Conservation (phyloP, 805 yeast genomes). For the Yamadazyma scolyti region DNA sequence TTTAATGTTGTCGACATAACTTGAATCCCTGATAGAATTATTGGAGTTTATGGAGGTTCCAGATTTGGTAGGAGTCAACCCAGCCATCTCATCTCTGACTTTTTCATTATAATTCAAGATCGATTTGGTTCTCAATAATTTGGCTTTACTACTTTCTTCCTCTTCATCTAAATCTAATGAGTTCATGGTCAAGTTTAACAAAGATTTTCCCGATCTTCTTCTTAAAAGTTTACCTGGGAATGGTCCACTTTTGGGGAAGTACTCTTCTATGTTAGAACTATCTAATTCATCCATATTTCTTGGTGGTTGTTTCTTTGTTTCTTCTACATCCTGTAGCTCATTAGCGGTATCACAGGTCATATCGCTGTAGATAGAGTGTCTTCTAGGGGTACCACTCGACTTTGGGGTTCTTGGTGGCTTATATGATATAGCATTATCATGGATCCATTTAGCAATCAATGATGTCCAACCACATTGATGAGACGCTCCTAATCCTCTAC, state of each 20-base stretch:
- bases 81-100: slow-evolving; percentile 13
- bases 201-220: slow-evolving; percentile 72
- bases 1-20: slow-evolving; percentile 32
- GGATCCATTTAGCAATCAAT: slow-evolving; percentile 85
- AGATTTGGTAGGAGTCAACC: slow-evolving; percentile 17
- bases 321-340: slow-evolving; percentile 1
- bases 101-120: slow-evolving; percentile 13
- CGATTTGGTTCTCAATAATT: slow-evolving; percentile 11
- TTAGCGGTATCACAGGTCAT: slow-evolving; percentile 11
- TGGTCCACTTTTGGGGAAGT: slow-evolving; percentile 44
- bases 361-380: slow-evolving; percentile 23
- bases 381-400: slow-evolving; percentile 22
- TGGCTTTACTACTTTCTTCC: slow-evolving; percentile 31
- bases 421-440: slow-evolving; percentile 77
- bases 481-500: slow-evolving; percentile 88
- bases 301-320: slow-evolving; percentile 2
- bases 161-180: slow-evolving; percentile 66
- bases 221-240: slow-evolving; percentile 54
- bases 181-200: slow-evolving; percentile 63
- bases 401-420: slow-evolving; percentile 45
- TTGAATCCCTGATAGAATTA: slow-evolving; percentile 24
- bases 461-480: slow-evolving; percentile 98
- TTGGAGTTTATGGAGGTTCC: slow-evolving; percentile 26
- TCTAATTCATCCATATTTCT: slow-evolving; percentile 11
- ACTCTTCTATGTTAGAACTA: slow-evolving; percentile 35